These are phyloP conservation scores for Kodamaea arcana DNA, from an alignment of 1,139 yeast species.

Conservation along the genomic window DNA sequence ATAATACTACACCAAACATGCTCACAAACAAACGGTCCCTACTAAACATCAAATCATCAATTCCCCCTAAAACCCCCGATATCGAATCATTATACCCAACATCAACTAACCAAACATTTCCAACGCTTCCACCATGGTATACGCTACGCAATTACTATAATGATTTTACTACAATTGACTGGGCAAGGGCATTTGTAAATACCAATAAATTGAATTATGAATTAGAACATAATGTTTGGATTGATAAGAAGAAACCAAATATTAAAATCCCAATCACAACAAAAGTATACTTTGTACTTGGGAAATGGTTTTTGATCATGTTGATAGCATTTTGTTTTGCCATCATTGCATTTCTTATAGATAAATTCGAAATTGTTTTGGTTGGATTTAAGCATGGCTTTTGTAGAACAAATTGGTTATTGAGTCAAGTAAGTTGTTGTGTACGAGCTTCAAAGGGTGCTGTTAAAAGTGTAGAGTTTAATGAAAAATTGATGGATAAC, in stretches of 20 bases:
- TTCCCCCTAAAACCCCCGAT: slow-evolving; percentile 1
- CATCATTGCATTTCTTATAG: slow-evolving; percentile 49
- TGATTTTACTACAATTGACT: slow-evolving; percentile 68
- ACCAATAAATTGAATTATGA: slow-evolving; percentile 45
- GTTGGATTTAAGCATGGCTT: slow-evolving; percentile 56
- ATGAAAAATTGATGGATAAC: neutral
- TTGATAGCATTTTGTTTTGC: slow-evolving; percentile 49
- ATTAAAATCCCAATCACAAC: slow-evolving; percentile 21
- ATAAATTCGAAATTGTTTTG: slow-evolving; percentile 45
- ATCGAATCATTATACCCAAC: slow-evolving; percentile 3
- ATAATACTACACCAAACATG: no score
- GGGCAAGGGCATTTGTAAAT: slow-evolving; percentile 52
- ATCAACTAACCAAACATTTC: slow-evolving; percentile 4
- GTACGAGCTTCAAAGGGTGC: slow-evolving; percentile 6
- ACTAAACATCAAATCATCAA: slow-evolving; percentile 1
- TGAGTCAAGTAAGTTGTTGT: slow-evolving; percentile 46
- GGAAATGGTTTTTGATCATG: slow-evolving; percentile 50
- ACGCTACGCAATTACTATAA: slow-evolving; percentile 43
- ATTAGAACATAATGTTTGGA: slow-evolving; percentile 25
- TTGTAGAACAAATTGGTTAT: slow-evolving; percentile 46
- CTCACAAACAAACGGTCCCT: neutral
- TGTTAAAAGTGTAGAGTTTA: neutral
- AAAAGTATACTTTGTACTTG: slow-evolving; percentile 23
- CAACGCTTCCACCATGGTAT: slow-evolving; percentile 6
- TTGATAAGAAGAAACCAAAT: slow-evolving; percentile 13